Percentiles rank a stretch among this genome's conserved stretches.
Conservation (phyloP, 1,139 yeast species). For the Diutina rugosa region DNA sequence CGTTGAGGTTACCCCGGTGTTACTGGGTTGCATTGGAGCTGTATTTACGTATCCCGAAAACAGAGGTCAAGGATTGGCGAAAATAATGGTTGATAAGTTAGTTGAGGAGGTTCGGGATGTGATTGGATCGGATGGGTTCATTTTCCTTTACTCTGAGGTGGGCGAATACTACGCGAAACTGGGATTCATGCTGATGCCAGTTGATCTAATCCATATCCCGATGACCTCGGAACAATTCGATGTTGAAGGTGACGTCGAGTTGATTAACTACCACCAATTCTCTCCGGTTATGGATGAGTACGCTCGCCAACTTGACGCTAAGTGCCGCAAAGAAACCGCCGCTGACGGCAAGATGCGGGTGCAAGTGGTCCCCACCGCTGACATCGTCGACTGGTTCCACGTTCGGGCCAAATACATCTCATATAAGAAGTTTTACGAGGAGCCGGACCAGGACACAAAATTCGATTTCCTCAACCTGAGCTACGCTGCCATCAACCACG, state of each 20-base stretch:
- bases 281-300: not conserved
- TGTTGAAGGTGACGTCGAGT: not conserved
- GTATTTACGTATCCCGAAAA: conserved; percentile 46
- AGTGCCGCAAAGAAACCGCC: not conserved
- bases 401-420: conserved; percentile 26
- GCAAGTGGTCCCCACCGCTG: conserved; percentile 13
- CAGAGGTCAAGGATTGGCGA: conserved; percentile 58
- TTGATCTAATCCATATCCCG: conserved; percentile 10
- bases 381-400: conserved; percentile 32
- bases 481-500: not conserved
- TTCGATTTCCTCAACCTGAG: conserved; percentile 6
- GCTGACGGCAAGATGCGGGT: not conserved
- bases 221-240: not conserved
- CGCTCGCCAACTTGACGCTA: not conserved
- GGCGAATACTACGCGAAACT: conserved; percentile 50
- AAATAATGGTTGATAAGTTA: conserved; percentile 40
- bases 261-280: not conserved
- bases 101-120: conserved; percentile 13
- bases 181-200: conserved; percentile 44
- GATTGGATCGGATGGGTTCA: conserved; percentile 26
- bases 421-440: conserved; percentile 14
- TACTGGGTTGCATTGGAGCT: conserved; percentile 40
- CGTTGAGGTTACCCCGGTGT: conserved; percentile 13
- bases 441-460: not conserved
- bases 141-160: conserved; percentile 57